These are phyloP conservation scores for Tubosaeta brunneosetosa DNA, from an alignment of 768 basidiomycete species.

Conservation along the genomic window DNA sequence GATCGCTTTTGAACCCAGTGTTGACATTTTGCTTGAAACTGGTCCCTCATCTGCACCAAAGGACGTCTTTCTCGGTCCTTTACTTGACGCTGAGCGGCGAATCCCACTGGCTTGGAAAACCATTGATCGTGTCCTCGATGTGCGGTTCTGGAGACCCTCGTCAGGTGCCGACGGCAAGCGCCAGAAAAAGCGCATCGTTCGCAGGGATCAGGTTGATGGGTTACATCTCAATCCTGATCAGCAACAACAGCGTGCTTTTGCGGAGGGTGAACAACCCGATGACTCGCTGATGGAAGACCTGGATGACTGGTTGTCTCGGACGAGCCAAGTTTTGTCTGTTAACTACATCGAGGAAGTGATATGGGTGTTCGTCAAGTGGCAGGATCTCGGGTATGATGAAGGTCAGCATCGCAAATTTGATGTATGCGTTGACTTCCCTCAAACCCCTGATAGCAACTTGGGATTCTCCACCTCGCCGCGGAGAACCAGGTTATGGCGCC, in stretches of 20 bases:
- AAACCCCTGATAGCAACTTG: constrained; percentile 61
- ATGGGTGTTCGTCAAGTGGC: constrained; percentile 92
- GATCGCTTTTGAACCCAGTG: constrained; percentile 39
- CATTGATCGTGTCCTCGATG: constrained; percentile 86
- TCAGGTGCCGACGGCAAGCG: constrained; percentile 10
- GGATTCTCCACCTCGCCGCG: constrained; percentile 77
- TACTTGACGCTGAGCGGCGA: constrained; percentile 65
- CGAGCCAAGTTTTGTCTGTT: constrained; percentile 41
- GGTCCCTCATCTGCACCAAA: constrained; percentile 29
- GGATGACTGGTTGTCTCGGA: constrained; percentile 44
- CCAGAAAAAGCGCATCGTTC: constrained; percentile 16
- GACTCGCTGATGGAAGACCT: constrained; percentile 51
- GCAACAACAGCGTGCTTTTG: constrained; percentile 38
- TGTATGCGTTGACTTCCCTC: neutral
- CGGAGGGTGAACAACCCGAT: constrained; percentile 62
- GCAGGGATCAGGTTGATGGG: constrained; percentile 28
- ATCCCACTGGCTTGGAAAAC: constrained; percentile 84
- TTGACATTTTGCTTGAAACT: constrained; percentile 33
- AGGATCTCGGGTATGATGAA: constrained; percentile 89
- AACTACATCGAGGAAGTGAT: constrained; percentile 58
- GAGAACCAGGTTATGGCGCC: constrained; percentile 53
- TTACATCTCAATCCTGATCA: constrained; percentile 16
- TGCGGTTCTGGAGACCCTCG: constrained; percentile 56
- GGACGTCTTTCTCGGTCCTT: constrained; percentile 32
- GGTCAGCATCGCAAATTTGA: constrained; percentile 41